phyloP scores from a whole-genome alignment of 2,329 filamentous ascomycete genomes.

The Ustulina deusta region DNA sequence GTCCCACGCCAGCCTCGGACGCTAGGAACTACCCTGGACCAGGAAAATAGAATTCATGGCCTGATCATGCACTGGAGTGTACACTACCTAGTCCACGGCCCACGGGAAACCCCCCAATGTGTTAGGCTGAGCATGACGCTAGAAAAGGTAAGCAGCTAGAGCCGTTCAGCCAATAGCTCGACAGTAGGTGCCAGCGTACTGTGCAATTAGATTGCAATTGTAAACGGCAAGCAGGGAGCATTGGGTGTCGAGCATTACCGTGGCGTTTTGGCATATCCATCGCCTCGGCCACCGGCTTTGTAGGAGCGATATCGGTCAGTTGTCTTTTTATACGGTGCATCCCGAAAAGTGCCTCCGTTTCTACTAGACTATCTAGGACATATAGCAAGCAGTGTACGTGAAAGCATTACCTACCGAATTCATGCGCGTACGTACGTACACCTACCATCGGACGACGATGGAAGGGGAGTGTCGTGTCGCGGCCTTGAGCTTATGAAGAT shows the following conservation, averaged over 20 bases:
- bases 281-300: conserved; percentile 3
- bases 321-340: conserved; percentile 4
- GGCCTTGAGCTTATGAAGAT: too few relatives aligned
- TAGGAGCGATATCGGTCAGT: conserved; percentile 33
- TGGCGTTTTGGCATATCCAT: conserved; percentile 20
- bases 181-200: too few relatives aligned
- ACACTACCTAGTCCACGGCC: too few relatives aligned
- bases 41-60: conserved; percentile 14
- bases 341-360: conserved; percentile 1
- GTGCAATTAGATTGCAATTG: conserved; percentile 22
- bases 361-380: too few relatives aligned
- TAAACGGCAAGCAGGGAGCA: conserved; percentile 20
- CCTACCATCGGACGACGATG: too few relatives aligned
- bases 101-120: conserved; percentile 29
- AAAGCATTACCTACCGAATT: too few relatives aligned
- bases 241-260: conserved; percentile 26
- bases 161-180: conserved; percentile 17
- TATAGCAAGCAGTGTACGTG: too few relatives aligned
- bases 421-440: too few relatives aligned
- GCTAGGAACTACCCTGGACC: not conserved
- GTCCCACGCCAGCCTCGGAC: conserved; percentile 25
- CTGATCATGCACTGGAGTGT: too few relatives aligned
- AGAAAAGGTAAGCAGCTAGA: conserved; percentile 32
- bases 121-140: conserved; percentile 17
- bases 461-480: too few relatives aligned